Percentiles rank a stretch among this genome's conserved stretches.
These are phyloP conservation scores for Hortaea sp. DNA, from an alignment of 2,329 filamentous ascomycete genomes.

Conservation along the genomic window DNA sequence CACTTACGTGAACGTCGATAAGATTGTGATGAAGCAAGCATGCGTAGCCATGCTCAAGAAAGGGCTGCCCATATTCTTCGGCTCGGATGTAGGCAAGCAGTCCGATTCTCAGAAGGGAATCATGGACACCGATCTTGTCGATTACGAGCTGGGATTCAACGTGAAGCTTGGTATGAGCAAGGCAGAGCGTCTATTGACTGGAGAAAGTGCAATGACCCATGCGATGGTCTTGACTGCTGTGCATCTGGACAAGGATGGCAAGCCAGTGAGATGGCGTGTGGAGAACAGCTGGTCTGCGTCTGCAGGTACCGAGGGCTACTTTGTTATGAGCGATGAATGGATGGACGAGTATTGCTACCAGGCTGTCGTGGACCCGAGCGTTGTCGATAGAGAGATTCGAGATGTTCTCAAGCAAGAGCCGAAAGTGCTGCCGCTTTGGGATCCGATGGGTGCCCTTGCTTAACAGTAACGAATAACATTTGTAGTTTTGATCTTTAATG, in stretches of 20 bases:
- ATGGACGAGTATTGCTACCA: slow-evolving; percentile 66
- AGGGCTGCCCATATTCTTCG: slow-evolving; percentile 78
- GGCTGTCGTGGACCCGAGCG: slow-evolving; percentile 65
- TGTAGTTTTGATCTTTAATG: too few species aligned
- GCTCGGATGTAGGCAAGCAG: slow-evolving; percentile 78
- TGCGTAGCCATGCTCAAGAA: slow-evolving; percentile 69
- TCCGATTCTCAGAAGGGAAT: slow-evolving; percentile 58
- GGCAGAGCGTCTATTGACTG: slow-evolving; percentile 60
- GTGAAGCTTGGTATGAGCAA: slow-evolving; percentile 64
- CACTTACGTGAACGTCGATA: slow-evolving; percentile 75
- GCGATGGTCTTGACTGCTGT: slow-evolving; percentile 87
- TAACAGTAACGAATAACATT: slow-evolving; percentile 3
- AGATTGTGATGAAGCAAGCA: slow-evolving; percentile 59
- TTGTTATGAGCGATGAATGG: slow-evolving; percentile 72
- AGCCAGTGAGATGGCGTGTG: slow-evolving; percentile 68
- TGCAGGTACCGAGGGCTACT: slow-evolving; percentile 68
- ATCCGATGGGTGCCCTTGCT: slow-evolving; percentile 31
- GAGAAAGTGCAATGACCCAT: slow-evolving; percentile 79
- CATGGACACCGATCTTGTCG: slow-evolving; percentile 68
- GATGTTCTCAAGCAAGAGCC: slow-evolving; percentile 63
- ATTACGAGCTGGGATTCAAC: slow-evolving; percentile 74
- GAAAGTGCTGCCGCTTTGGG: slow-evolving; percentile 51
- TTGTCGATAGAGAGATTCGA: slow-evolving; percentile 50
- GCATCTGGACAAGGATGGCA: slow-evolving; percentile 58
- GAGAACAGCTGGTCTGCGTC: slow-evolving; percentile 74